These are phyloP conservation scores for Agaricales sp. DNA, from an alignment of 1,284 basidiomycete species.

Conservation along the genomic window DNA sequence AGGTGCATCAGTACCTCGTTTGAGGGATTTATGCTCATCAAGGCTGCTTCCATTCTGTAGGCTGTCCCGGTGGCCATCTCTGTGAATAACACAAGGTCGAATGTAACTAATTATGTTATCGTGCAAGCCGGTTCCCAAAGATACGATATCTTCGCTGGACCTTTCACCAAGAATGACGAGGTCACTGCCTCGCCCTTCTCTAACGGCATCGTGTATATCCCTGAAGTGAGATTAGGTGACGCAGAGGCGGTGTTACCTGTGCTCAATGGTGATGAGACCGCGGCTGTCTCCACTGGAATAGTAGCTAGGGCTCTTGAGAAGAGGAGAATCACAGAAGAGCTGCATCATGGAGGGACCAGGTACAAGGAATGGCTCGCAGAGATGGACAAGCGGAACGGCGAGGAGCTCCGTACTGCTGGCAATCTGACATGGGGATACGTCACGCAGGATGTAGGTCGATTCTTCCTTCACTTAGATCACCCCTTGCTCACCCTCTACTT, in stretches of 20 bases:
- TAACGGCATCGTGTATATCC: slow-evolving; percentile 50
- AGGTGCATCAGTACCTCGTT: slow-evolving; percentile 13
- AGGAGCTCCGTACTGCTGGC: slow-evolving; percentile 18
- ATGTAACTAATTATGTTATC: slow-evolving; percentile 58
- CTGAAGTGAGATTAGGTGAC: slow-evolving; percentile 34
- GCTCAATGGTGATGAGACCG: slow-evolving; percentile 38
- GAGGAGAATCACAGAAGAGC: slow-evolving; percentile 32
- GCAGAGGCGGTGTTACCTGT: slow-evolving; percentile 43
- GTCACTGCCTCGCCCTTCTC: slow-evolving; percentile 59
- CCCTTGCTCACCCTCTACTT: not conserved
- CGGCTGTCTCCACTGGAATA: slow-evolving; percentile 19
- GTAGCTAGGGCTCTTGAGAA: slow-evolving; percentile 20
- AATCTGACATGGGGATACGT: slow-evolving; percentile 58
- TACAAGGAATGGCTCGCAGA: slow-evolving; percentile 46
- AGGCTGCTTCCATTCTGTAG: slow-evolving; percentile 21
- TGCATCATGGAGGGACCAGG: slow-evolving; percentile 39
- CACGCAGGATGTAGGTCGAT: slow-evolving; percentile 49
- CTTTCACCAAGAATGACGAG: slow-evolving; percentile 74
- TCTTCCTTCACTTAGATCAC: not conserved
- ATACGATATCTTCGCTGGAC: slow-evolving; percentile 60
- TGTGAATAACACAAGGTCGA: slow-evolving; percentile 49
- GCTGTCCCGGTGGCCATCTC: slow-evolving; percentile 46
- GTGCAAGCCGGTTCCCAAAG: slow-evolving; percentile 68
- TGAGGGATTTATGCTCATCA: slow-evolving; percentile 1
- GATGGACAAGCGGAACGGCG: slow-evolving; percentile 32